A percentile compares a stretch with the other conserved stretches of the same genome.
Evolutionary conservation across 2,329 filamentous ascomycete genomes (phyloP).

Genomic region (Sporothrix pallida): DNA sequence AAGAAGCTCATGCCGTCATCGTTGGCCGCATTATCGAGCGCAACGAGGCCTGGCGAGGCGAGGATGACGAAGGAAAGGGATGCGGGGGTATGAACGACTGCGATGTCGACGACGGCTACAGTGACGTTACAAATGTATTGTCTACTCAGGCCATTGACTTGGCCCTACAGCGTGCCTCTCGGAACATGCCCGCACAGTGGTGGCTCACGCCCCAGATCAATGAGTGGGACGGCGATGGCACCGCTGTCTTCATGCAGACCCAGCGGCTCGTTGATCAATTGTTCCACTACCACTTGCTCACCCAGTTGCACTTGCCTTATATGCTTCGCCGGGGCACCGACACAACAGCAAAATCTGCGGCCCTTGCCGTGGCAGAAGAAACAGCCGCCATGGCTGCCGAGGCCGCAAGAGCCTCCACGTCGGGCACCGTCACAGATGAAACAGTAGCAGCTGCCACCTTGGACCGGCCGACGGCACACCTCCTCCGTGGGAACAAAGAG

Average conservation of each 20-base stretch:
- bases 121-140: slow-evolving; percentile 39
- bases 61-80: slow-evolving; percentile 25
- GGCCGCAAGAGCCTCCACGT: background rate
- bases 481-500: background rate
- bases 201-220: slow-evolving; percentile 46
- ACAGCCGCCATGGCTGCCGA: background rate
- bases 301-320: slow-evolving; percentile 54
- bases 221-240: slow-evolving; percentile 12
- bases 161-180: slow-evolving; percentile 47
- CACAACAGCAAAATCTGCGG: background rate
- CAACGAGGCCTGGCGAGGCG: slow-evolving; percentile 38
- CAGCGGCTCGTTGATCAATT: slow-evolving; percentile 51
- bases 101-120: slow-evolving; percentile 39
- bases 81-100: background rate
- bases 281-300: slow-evolving; percentile 51
- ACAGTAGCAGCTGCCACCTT: background rate
- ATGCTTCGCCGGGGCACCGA: slow-evolving; percentile 44
- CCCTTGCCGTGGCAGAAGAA: background rate
- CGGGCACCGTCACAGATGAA: background rate
- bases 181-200: slow-evolving; percentile 51
- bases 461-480: background rate
- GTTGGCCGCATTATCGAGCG: slow-evolving; percentile 50
- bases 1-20: slow-evolving; percentile 45
- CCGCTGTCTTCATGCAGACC: slow-evolving; percentile 41
- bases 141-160: slow-evolving; percentile 47